Evolutionary conservation across 2,329 filamentous ascomycete species (phyloP).

Genomic region (Colletotrichum sidae): DNA sequence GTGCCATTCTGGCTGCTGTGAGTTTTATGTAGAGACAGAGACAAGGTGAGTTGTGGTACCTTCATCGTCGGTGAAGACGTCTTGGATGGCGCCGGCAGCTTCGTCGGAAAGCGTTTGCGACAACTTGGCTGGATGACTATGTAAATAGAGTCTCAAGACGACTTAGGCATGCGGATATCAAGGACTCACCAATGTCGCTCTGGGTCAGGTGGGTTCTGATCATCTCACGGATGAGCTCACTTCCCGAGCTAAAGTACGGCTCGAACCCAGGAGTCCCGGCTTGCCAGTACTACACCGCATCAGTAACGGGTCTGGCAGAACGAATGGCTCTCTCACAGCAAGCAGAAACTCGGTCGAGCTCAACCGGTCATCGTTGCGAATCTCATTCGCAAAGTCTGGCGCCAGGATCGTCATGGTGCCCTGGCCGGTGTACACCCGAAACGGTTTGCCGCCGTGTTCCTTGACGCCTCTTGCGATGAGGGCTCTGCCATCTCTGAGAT

Average conservation of each 20-base stretch:
- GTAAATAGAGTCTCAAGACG: no score
- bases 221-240: conserved; percentile 25
- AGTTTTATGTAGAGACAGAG: no score
- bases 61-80: conserved; percentile 17
- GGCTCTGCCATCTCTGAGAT: conserved; percentile 6
- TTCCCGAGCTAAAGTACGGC: conserved; percentile 23
- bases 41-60: not conserved
- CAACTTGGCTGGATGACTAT: conserved; percentile 1
- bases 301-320: not conserved
- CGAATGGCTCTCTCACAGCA: not conserved
- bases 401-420: conserved; percentile 18
- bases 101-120: conserved; percentile 17
- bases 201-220: conserved; percentile 16
- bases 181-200: conserved; percentile 12
- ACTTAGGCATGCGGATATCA: not conserved
- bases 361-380: conserved; percentile 21
- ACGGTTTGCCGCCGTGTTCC: conserved; percentile 19
- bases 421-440: conserved; percentile 22
- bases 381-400: conserved; percentile 8
- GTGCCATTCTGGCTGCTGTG: conserved; percentile 40
- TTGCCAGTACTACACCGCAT: conserved; percentile 16
- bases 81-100: conserved; percentile 5
- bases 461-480: conserved; percentile 19
- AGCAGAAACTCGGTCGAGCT: conserved; percentile 26
- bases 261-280: conserved; percentile 22